Base-by-base conservation (phyloP, 805 yeast genomes). In the Starmerella khaoyaiensis region DNA sequence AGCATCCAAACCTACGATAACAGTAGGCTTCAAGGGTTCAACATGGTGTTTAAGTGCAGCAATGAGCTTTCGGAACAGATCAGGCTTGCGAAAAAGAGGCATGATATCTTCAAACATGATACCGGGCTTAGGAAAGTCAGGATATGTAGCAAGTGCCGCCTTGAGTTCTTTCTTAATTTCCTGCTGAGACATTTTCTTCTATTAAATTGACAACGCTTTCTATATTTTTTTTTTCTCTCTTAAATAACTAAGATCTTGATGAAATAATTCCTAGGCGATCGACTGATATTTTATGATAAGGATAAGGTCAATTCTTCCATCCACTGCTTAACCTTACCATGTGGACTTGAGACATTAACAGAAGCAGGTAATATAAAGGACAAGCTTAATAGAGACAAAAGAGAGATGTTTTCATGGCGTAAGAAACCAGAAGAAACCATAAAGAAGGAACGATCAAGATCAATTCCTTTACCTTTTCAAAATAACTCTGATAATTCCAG, bases 121-220 rank as follows among this genome's bases (percentile, higher is more conserved):
- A 10, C 99, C 99, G 63, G 81, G 80, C 41, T 72, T 58, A 28
- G 99, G 99, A 67, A 90, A 90, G 65, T 90, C 83, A 47, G 87
- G 94, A 68, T 80, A 87, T 59, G 82, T 94, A 17, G 59, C 54
- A 21, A 63, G 54, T 28, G 55, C 50, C 29, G 46, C 46, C 40
- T 49, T 45, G 30, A 59, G 50, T 33, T 45, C 41, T 22, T 42
- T 37, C 43, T 43, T 48, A 45, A 45, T 46, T 19, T 42, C 48
- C 11, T 37, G 33, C 31, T 23, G 34, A 12, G 37, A 36, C 37
- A 31, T 31, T n/a, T n/a, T n/a, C n/a, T n/a, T n/a, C n/a, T n/a
- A n/a, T n/a, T n/a, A n/a, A n/a, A n/a, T n/a, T n/a, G n/a, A n/a
- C n/a, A n/a, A n/a, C n/a, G n/a, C n/a, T n/a, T n/a, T n/a, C n/a